phyloP scores from a whole-genome alignment of 2,329 filamentous ascomycete genomes.

The Zymoseptoria crescenta region DNA sequence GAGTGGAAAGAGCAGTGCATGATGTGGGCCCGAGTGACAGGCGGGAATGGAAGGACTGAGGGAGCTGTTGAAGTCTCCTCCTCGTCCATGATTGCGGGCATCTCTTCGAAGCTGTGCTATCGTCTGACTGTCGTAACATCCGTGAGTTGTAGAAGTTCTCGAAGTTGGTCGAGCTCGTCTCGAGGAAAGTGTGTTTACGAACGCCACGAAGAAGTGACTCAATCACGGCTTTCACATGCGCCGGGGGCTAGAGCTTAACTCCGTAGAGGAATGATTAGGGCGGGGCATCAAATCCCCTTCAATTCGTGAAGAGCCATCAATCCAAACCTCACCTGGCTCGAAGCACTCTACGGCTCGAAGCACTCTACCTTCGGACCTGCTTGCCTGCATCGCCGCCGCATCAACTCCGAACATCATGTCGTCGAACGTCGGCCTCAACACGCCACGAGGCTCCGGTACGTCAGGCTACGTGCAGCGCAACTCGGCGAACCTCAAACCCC shows the following conservation, averaged over 20 bases:
- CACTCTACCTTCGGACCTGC: no score
- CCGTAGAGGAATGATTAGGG: no score
- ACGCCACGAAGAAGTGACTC: not conserved
- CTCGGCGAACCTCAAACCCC: conserved; percentile 75
- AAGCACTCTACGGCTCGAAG: no score
- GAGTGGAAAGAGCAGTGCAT: conserved; percentile 88
- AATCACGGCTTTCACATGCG: not conserved
- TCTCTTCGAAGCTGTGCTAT: not conserved
- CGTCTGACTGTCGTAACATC: no score
- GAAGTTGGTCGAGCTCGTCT: not conserved
- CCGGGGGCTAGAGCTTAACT: not conserved
- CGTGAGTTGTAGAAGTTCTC: no score
- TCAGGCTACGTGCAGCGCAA: conserved; percentile 98
- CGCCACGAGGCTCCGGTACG: conserved; percentile 88
- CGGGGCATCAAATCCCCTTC: not conserved
- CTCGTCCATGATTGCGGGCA: conserved; percentile 15
- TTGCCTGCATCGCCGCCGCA: not conserved
- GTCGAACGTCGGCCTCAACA: conserved; percentile 92
- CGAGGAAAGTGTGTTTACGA: not conserved
- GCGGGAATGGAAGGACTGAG: conserved; percentile 61
- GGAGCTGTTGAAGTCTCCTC: not conserved
- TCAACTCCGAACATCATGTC: conserved; percentile 54
- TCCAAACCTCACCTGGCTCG: not conserved
- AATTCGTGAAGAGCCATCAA: not conserved
- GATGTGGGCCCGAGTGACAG: conserved; percentile 77